phyloP scores from a whole-genome alignment of 2,329 filamentous ascomycete genomes.

The Pseudogymnoascus destructans region DNA sequence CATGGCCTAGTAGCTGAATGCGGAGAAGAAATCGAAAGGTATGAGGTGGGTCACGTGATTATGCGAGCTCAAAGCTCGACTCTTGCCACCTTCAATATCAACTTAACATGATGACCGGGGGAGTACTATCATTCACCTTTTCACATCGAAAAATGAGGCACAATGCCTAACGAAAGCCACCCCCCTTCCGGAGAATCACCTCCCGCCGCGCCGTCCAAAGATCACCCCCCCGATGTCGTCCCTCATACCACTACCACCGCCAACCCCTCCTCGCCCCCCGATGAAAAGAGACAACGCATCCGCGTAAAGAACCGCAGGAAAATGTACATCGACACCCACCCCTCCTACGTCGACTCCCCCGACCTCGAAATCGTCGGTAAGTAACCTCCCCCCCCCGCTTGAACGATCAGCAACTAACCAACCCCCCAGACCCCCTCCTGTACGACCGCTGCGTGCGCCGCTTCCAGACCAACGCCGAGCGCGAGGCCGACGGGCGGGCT shows the following conservation, averaged over 20 bases:
- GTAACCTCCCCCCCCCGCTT: not conserved
- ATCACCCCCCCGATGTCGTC: slow-evolving; percentile 15
- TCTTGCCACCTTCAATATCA: slow-evolving; percentile 3
- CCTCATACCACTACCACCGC: slow-evolving; percentile 15
- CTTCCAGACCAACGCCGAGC: slow-evolving; percentile 25
- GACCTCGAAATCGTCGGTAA: slow-evolving; percentile 26
- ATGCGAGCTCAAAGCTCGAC: not conserved
- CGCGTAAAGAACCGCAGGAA: slow-evolving; percentile 25
- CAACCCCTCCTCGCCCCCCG: not conserved
- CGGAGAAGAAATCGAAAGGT: not conserved
- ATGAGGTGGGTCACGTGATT: not conserved
- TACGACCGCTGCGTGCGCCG: slow-evolving; percentile 26
- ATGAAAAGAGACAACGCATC: slow-evolving; percentile 13
- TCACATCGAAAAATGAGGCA: not conserved
- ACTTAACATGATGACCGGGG: not conserved
- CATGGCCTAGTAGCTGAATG: not conserved
- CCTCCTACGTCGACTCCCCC: slow-evolving; percentile 25
- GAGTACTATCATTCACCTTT: not conserved
- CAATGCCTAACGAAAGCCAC: not conserved
- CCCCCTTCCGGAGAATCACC: not conserved
- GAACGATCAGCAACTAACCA: not conserved
- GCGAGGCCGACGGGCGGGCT: slow-evolving; percentile 25
- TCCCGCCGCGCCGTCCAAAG: not conserved
- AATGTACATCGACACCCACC: slow-evolving; percentile 25
- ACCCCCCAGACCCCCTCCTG: slow-evolving; percentile 25